Evolutionary conservation across 2,329 filamentous ascomycete genomes (phyloP), one percentile per base, ranked within the genome.

Genomic region (Fusarium sublunatum): DNA sequence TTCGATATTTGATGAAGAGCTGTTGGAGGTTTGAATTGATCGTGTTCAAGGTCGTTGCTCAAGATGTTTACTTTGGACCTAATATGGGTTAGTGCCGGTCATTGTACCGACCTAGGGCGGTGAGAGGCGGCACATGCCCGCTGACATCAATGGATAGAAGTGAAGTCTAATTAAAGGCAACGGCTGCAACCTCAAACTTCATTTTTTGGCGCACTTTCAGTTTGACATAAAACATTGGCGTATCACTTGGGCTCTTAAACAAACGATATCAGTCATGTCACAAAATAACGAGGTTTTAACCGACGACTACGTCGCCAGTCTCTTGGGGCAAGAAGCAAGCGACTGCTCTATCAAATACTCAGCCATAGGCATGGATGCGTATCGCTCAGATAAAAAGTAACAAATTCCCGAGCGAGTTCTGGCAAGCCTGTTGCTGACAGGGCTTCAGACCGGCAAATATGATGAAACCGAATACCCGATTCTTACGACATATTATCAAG

Each of bases 391-490:
- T 65, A 82, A 81, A 67, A 83, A 83, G 82, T 84, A 77, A 71
- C 70, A 36, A 56, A 48, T n/a, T 44, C 13, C 46, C 39, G 39
- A 36, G n/a, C 43, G 34, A 36, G 29, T 40, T 24, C 19, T 56
- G 36, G 41, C 47, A 49, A 64, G 46, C 56, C 53, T 61, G 47
- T 60, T 54, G 54, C 59, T 62, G 64, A 67, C 65, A 48, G 46
- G 41, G 48, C 57, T 49, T 56, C 76, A 92, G 86, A 71, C 86
- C 88, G 54, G 77, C 84, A 41, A 85, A 85, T 67, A 86, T 88
- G 63, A 92, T 91, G 1, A 97, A 94, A 74, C 93, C 94, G 4
- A 98, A 99, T 71, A 97, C 91, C 0, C 86, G 91, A 31, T 98
- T 98, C 73, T 79, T 99, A 38, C 88, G 88, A 55, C 90, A 95